Conservation (phyloP, 495 filamentous ascomycete genomes). For the Ramalina peruviana region DNA sequence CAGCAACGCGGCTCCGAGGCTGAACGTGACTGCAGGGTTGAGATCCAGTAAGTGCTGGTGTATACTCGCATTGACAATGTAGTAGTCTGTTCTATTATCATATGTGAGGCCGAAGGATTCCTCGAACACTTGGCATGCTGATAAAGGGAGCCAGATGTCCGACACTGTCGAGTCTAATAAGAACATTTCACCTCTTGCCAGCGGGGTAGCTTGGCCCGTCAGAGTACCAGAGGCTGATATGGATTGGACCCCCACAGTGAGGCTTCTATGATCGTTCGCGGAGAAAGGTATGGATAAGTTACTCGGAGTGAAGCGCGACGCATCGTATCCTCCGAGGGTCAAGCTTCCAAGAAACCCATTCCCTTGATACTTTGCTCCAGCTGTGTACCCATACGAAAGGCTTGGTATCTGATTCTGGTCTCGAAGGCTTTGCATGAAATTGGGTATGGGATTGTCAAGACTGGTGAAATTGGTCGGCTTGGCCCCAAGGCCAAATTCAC, state of each 20-base stretch:
- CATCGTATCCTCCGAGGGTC: slow-evolving; percentile 43
- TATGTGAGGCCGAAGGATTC: slow-evolving; percentile 33
- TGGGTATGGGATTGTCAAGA: background rate
- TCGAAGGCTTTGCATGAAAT: slow-evolving; percentile 31
- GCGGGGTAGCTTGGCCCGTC: background rate
- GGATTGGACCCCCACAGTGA: slow-evolving; percentile 32
- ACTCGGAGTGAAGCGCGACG: slow-evolving; percentile 32
- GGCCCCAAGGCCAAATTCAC: slow-evolving; percentile 40
- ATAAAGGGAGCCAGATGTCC: slow-evolving; percentile 38
- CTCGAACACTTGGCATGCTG: slow-evolving; percentile 38
- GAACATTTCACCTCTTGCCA: slow-evolving; percentile 3
- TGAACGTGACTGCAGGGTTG: slow-evolving; percentile 35
- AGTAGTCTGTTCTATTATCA: slow-evolving; percentile 29
- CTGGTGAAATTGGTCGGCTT: slow-evolving; percentile 22
- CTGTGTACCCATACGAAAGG: slow-evolving; percentile 40
- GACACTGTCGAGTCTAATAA: slow-evolving; percentile 42
- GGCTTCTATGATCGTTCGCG: slow-evolving; percentile 32
- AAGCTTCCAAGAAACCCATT: slow-evolving; percentile 30
- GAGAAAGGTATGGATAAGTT: slow-evolving; percentile 33
- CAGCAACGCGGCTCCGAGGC: slow-evolving; percentile 24
- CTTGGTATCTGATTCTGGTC: slow-evolving; percentile 31
- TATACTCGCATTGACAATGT: slow-evolving; percentile 33
- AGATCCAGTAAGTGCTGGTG: slow-evolving; percentile 27
- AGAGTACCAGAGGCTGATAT: slow-evolving; percentile 22
- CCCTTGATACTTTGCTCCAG: slow-evolving; percentile 34